These are phyloP conservation scores for Ustilago bromivora DNA, from an alignment of 1,284 basidiomycete species.

Conservation along the genomic window DNA sequence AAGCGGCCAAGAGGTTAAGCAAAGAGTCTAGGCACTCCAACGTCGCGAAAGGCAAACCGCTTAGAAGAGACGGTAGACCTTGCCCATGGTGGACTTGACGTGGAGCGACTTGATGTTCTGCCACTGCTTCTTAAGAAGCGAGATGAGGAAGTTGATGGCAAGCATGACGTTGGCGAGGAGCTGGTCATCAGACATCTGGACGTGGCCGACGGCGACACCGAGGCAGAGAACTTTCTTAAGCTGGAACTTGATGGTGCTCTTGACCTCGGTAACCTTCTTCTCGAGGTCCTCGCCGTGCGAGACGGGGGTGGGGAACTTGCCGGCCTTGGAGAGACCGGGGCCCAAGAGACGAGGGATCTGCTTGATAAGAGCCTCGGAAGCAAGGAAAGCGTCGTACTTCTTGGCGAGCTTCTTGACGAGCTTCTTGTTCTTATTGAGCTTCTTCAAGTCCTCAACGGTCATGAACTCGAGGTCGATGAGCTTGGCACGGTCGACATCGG, in stretches of 20 bases:
- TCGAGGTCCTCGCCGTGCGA: conserved; percentile 90
- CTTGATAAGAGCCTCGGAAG: conserved; percentile 98
- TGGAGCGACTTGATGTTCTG: conserved; percentile 99
- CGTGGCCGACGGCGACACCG: conserved; percentile 97
- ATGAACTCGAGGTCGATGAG: conserved; percentile 95
- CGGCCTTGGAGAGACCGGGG: conserved; percentile 99
- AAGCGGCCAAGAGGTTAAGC: background rate
- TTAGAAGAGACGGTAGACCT: conserved; percentile 93
- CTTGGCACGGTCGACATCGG: conserved; percentile 98
- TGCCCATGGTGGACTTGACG: conserved; percentile 99
- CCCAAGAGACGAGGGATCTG: conserved; percentile 99
- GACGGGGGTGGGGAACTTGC: conserved; percentile 96
- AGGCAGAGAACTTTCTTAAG: conserved; percentile 98
- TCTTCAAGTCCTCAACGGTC: conserved; percentile 99
- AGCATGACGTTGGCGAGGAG: conserved; percentile 97
- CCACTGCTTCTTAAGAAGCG: conserved; percentile 99
- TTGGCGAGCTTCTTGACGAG: conserved; percentile 99
- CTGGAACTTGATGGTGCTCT: conserved; percentile 84
- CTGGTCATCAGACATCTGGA: conserved; percentile 98
- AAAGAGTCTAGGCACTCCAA: conserved; percentile 9
- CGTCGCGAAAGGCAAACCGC: conserved; percentile 38
- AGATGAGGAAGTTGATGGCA: conserved; percentile 99
- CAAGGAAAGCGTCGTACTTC: conserved; percentile 99
- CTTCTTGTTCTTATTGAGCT: conserved; percentile 99
- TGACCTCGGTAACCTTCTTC: conserved; percentile 94